Percentiles rank a stretch among this genome's conserved stretches.
These are phyloP conservation scores for Vitis hybrid DNA, from an alignment of 177 flowering plant species.

Conservation along the genomic window DNA sequence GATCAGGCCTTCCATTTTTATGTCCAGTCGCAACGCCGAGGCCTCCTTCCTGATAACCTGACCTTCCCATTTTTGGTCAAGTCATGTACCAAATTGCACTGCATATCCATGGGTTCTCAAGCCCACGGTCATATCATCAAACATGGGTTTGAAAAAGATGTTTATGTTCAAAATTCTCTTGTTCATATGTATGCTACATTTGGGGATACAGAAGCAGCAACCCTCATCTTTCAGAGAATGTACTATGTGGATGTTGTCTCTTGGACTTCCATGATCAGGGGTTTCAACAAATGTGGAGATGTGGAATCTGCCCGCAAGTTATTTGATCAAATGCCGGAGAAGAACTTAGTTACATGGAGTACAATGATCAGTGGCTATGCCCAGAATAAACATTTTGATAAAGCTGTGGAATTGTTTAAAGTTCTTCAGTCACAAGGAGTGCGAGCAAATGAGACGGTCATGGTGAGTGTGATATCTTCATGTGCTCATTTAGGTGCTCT, in stretches of 20 bases:
- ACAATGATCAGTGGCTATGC: slow-evolving; percentile 33
- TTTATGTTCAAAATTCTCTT: slow-evolving; percentile 29
- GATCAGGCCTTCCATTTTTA: slow-evolving; percentile 19
- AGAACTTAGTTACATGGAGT: slow-evolving; percentile 33
- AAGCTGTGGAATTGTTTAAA: slow-evolving; percentile 30
- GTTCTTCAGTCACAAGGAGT: slow-evolving; percentile 17
- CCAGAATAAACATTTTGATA: slow-evolving; percentile 8
- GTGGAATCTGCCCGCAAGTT: slow-evolving; percentile 24
- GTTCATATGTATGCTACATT: slow-evolving; percentile 28
- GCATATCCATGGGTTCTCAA: slow-evolving; percentile 16
- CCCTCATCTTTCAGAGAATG: slow-evolving; percentile 15
- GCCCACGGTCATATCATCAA: slow-evolving; percentile 23
- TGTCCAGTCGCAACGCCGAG: slow-evolving; percentile 5
- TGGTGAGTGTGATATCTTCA: slow-evolving; percentile 28
- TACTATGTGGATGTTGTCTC: slow-evolving; percentile 25
- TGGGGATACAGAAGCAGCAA: slow-evolving; percentile 23
- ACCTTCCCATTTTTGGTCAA: slow-evolving; percentile 31
- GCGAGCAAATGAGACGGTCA: slow-evolving; percentile 25
- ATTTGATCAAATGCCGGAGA: slow-evolving; percentile 32
- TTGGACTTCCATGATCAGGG: slow-evolving; percentile 40
- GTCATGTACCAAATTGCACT: slow-evolving; percentile 23
- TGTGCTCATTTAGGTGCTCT: slow-evolving; percentile 34
- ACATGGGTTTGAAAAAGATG: slow-evolving; percentile 26
- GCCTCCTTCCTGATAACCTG: slow-evolving; percentile 26
- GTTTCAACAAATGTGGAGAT: slow-evolving; percentile 23